Percentiles rank a stretch among this genome's conserved stretches.
Evolutionary conservation across 2,329 filamentous ascomycete genomes (phyloP).

Genomic region (Ascomycota sp.): DNA sequence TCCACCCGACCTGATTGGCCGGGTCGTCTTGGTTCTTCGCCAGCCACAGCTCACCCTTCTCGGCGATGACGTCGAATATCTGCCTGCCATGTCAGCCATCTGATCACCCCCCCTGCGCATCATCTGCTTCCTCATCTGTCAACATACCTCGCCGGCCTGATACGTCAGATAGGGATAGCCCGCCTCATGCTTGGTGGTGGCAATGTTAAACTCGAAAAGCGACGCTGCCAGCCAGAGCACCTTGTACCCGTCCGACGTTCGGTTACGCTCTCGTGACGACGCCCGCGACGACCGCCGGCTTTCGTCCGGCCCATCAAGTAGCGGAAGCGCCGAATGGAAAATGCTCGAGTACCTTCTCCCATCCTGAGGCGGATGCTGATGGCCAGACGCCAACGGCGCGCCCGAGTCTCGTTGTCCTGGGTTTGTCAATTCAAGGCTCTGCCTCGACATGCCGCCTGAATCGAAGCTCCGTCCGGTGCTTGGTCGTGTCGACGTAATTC

Average conservation of each 20-base stretch:
- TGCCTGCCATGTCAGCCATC: too few relatives aligned
- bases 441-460: constrained; percentile 26
- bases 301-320: constrained; percentile 44
- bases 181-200: constrained; percentile 74
- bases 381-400: constrained; percentile 30
- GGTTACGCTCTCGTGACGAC: constrained; percentile 36
- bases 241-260: constrained; percentile 37
- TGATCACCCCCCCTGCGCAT: not conserved
- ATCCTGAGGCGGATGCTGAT: constrained; percentile 17
- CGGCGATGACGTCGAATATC: constrained; percentile 82
- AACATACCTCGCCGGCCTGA: constrained; percentile 64
- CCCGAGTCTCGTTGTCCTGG: constrained; percentile 31
- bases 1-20: constrained; percentile 69
- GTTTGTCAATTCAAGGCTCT: constrained; percentile 28
- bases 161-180: constrained; percentile 95
- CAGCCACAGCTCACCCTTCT: constrained; percentile 94
- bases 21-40: constrained; percentile 92
- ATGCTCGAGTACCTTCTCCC: constrained; percentile 48
- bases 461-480: constrained; percentile 41
- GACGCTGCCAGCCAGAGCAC: constrained; percentile 83
- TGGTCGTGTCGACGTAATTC: constrained; percentile 24
- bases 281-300: constrained; percentile 33
- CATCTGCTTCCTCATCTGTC: not conserved
- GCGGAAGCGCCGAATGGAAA: constrained; percentile 73
- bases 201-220: constrained; percentile 93